A percentile compares a stretch with the other conserved stretches of the same genome.
Evolutionary conservation across 768 basidiomycete genomes (phyloP).

Genomic region (Panaeolus cyanescens): DNA sequence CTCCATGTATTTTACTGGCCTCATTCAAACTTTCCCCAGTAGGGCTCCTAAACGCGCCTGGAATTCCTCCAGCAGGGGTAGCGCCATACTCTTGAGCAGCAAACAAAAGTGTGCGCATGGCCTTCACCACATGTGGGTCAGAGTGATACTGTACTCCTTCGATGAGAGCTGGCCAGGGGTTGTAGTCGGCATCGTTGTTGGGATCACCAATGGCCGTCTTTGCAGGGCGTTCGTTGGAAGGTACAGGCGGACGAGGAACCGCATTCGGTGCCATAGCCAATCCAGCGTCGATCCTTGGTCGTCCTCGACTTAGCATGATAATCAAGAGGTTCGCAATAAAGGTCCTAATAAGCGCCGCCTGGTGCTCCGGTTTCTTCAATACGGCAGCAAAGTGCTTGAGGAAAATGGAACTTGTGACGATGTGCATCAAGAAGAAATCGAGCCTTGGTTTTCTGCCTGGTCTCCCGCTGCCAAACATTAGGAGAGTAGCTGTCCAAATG

Average conservation of each 20-base stretch:
- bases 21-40: constrained; percentile 20
- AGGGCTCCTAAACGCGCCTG: constrained; percentile 39
- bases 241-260: constrained; percentile 39
- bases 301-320: constrained; percentile 38
- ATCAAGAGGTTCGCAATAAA: constrained; percentile 41
- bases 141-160: constrained; percentile 48
- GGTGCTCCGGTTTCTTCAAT: constrained; percentile 33
- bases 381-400: constrained; percentile 41
- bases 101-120: constrained; percentile 47
- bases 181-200: constrained; percentile 35
- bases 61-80: constrained; percentile 36
- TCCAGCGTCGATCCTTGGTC: constrained; percentile 51
- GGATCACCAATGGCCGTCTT: constrained; percentile 36
- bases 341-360: constrained; percentile 46
- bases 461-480: constrained; percentile 49
- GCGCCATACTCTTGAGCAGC: constrained; percentile 50
- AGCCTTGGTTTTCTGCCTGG: constrained; percentile 48
- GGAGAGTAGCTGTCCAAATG: constrained; percentile 47
- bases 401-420: constrained; percentile 54
- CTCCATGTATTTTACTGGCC: neutral
- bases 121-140: constrained; percentile 54
- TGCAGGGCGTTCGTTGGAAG: constrained; percentile 6
- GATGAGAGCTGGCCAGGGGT: constrained; percentile 55
- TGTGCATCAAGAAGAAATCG: constrained; percentile 63
- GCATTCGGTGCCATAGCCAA: constrained; percentile 48